Conservation (phyloP, 106 monocot species). For the Platanthera zijinensis region DNA sequence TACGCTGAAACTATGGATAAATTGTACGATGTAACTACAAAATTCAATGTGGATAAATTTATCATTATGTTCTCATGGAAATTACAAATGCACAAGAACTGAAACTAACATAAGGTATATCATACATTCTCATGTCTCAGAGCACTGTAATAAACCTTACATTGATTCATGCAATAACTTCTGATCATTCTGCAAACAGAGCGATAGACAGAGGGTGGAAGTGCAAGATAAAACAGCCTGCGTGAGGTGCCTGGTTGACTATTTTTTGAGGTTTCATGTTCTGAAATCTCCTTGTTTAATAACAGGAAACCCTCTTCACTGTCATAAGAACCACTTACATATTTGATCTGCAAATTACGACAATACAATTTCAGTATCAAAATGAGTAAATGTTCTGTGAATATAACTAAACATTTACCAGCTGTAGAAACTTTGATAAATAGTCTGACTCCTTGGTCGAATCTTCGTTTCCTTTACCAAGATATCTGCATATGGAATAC, state of each 20-base stretch:
- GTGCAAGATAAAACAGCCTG: slow-evolving; percentile 91
- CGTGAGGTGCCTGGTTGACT: slow-evolving; percentile 61
- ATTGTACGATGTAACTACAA: neutral
- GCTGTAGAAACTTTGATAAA: slow-evolving; percentile 65
- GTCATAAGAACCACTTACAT: slow-evolving; percentile 94
- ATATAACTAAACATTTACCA: slow-evolving; percentile 32
- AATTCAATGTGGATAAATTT: neutral
- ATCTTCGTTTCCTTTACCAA: slow-evolving; percentile 36
- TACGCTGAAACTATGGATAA: neutral
- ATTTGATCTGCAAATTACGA: slow-evolving; percentile 69
- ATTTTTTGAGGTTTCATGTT: slow-evolving; percentile 62
- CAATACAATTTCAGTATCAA: neutral
- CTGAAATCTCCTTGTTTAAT: slow-evolving; percentile 75
- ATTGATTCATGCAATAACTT: slow-evolving; percentile 82
- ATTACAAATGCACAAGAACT: neutral
- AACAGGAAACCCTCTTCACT: slow-evolving; percentile 67
- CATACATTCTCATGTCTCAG: neutral
- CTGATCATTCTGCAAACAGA: slow-evolving; percentile 91
- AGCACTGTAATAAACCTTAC: slow-evolving; percentile 30
- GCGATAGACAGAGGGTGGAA: slow-evolving; percentile 97
- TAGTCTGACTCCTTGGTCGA: slow-evolving; percentile 33
- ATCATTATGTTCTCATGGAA: neutral
- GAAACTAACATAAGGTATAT: neutral
- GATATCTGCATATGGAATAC: slow-evolving; percentile 42
- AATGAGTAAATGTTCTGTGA: neutral